Evolutionary conservation across 106 monocot species (phyloP), one percentile per base, ranked within the genome.

Genomic region (Platanthera zijinensis): DNA sequence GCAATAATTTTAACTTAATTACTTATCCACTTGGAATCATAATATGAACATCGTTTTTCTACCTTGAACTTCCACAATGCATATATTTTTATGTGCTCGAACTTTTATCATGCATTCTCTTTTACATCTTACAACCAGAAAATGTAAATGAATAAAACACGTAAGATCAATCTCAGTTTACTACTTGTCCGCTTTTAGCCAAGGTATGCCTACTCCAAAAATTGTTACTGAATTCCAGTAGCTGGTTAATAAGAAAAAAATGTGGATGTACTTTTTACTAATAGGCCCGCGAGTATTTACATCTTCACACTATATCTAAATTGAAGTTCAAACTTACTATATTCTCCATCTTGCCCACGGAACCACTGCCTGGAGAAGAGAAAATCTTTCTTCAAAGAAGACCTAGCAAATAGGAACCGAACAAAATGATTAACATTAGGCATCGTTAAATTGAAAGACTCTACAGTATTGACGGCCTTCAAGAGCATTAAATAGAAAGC

Each of bases 291-390:
- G 2, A 53, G 7, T 11, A 66, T 32, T 39, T 30, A 10, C 5
- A 32, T 66, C 30, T 66, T 66, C 25, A 66, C 66, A 11, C 66
- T 12, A 62, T n/a, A 21, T 62, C 21, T 30, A 32, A 0, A 30
- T 0, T 32, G 66, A 66, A 72, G 45, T 57, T 8, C 39, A 64
- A 64, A 76, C 91, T 89, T 86, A 97, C 96, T 91, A 70, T 94
- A 97, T 30, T 85, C 52, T 47, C 90, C 92, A 81, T 97, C 96
- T 86, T 97, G 96, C 70, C 83, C 84, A 50, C 80, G 87, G 73
- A 93, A 88, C 96, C 96, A 97, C 56, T 91, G 87, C 68, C 96
- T 87, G 22, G 93, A 87, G 82, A 89, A 97, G 54, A 97, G 83
- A 84, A 97, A 97, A 84, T 97, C 96, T 69, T 73, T 89, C 74